A percentile compares a stretch with the other conserved stretches of the same genome.
Conservation (phyloP, 768 basidiomycete species). For the Boletus vinaceobasis region DNA sequence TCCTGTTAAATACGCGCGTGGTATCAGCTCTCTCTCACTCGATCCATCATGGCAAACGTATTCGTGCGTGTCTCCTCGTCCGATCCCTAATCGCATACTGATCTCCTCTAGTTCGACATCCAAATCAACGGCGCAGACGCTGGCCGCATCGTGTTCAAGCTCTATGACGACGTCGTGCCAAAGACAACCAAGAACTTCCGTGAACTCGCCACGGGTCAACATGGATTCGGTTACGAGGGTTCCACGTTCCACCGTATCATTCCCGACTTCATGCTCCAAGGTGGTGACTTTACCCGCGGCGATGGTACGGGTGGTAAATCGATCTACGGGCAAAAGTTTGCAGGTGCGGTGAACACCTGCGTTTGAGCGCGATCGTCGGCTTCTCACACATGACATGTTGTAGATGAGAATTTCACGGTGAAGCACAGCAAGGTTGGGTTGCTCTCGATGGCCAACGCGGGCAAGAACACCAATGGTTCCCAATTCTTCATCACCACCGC, state of each 20-base stretch:
- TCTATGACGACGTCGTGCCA: slow-evolving; percentile 78
- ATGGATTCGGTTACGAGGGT: slow-evolving; percentile 73
- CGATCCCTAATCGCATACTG: slow-evolving; percentile 5
- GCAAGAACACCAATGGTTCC: slow-evolving; percentile 80
- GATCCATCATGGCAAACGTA: slow-evolving; percentile 23
- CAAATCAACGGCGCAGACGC: slow-evolving; percentile 36
- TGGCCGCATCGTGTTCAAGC: slow-evolving; percentile 77
- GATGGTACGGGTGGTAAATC: slow-evolving; percentile 80
- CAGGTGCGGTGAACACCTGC: slow-evolving; percentile 41
- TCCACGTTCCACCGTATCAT: slow-evolving; percentile 79
- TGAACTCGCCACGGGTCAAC: slow-evolving; percentile 73
- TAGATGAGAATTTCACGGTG: slow-evolving; percentile 84
- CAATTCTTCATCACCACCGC: slow-evolving; percentile 93
- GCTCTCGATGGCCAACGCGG: slow-evolving; percentile 80
- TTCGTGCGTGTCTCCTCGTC: slow-evolving; percentile 3
- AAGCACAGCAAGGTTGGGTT: slow-evolving; percentile 70
- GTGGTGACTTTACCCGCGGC: slow-evolving; percentile 74
- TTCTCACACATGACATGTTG: slow-evolving; percentile 4
- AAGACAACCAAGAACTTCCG: slow-evolving; percentile 83
- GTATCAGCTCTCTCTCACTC: slow-evolving; percentile 1
- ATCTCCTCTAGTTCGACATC: slow-evolving; percentile 59
- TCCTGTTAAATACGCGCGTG: slow-evolving; percentile 1
- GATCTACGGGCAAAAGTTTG: slow-evolving; percentile 69
- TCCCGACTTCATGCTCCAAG: slow-evolving; percentile 85
- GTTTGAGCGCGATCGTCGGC: background rate